Conservation (phyloP, 192 early-diverging fungal genomes). For the Lobosporangium transversale region DNA sequence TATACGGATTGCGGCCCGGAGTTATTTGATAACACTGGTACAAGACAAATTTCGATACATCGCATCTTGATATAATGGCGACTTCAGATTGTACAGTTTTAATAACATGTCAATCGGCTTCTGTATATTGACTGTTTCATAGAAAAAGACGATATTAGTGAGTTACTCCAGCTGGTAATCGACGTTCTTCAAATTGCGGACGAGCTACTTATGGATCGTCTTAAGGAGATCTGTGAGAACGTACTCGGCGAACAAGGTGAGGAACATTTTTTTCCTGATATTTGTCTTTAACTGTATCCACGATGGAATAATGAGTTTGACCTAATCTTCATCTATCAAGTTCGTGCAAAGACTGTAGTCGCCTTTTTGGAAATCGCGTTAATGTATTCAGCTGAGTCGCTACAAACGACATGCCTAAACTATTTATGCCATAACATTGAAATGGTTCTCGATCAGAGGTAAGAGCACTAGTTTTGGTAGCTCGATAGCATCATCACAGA, state of each 20-base stretch:
- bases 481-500: no score
- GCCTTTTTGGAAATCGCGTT: constrained; percentile 64
- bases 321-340: no score
- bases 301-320: no score
- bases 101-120: no score
- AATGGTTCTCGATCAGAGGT: constrained; percentile 55
- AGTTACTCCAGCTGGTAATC: constrained; percentile 61
- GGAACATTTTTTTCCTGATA: background rate
- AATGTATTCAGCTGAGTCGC: constrained; percentile 55
- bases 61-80: no score
- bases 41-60: background rate
- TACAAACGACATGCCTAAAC: constrained; percentile 65
- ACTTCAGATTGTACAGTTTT: no score
- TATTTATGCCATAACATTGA: constrained; percentile 62
- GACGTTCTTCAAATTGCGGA: constrained; percentile 70
- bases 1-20: constrained; percentile 60
- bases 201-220: constrained; percentile 66
- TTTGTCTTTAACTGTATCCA: no score
- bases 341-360: constrained; percentile 63
- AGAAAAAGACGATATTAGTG: constrained; percentile 51
- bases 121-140: background rate
- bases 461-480: no score
- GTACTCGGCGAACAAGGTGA: constrained; percentile 47
- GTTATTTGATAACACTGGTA: constrained; percentile 53
- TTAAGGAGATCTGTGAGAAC: constrained; percentile 56